Evolutionary conservation across 768 basidiomycete species (phyloP), one percentile per base, ranked within the genome.

Genomic region (Tylopilus plumbeoviolaceoides): DNA sequence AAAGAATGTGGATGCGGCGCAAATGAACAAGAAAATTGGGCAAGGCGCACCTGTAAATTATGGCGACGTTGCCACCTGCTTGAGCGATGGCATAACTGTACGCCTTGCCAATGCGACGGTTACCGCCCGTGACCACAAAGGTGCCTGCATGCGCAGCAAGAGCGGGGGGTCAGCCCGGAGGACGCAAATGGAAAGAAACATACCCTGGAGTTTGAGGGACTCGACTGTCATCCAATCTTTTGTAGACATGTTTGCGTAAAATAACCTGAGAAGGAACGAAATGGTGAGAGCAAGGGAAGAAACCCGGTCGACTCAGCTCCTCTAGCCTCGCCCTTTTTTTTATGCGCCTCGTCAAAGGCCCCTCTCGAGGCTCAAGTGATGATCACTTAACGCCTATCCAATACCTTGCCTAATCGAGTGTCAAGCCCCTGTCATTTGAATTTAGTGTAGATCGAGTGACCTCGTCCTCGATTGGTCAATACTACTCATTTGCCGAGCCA

Each of bases 91-190:
- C 81, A 35, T 71, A 67, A 23, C 78, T 77, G 49, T 76, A 79
- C 2, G 78, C 82, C 28, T 67, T 72, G 2, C 85, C 85, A 44
- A 86, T 84, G 10, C 84, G 84, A 40, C 78, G 71, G 58, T 79
- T 82, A 2, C 82, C 82, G 4, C 84, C 84, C 0, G 85, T 85
- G 43, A 86, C 74, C 30, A 85, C 75, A 50, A 79, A 67, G 44
- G 75, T 76, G 0, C 63, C 79, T 21, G 20, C 12, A 18, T n/a
- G n/a, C 14, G 7, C 9, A 20, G 7, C 9, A 20, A 36, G 15
- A 36, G 15, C 14, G 17, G 7, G 33, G 6, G 14, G 33, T 36
- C 35, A 36, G 35, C 35, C 2, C 35, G 17, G 7, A 36, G 11
- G 6, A 17, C 35, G 6, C 35, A 2, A 15, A 6, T 7, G 35